Evolutionary conservation across 2,329 filamentous ascomycete genomes (phyloP).

Genomic region (Sporothrix brunneoviolacea): DNA sequence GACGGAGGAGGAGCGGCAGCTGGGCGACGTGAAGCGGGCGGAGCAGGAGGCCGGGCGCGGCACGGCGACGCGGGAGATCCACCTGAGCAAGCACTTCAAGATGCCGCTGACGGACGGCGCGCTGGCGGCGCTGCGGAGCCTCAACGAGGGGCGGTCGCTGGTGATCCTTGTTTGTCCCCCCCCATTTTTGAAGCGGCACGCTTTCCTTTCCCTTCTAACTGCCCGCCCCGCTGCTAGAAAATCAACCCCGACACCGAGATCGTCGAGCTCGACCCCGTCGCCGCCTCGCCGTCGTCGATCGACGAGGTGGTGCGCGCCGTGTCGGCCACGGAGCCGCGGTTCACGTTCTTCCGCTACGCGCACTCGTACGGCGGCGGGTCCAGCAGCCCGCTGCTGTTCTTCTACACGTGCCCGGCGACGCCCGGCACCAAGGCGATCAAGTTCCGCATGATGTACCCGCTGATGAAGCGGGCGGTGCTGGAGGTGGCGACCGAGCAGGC

Average conservation of each 20-base stretch:
- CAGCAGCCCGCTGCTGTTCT: slow-evolving; percentile 62
- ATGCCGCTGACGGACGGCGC: slow-evolving; percentile 59
- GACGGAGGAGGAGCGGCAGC: slow-evolving; percentile 68
- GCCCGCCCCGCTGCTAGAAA: slow-evolving; percentile 45
- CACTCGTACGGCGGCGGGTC: slow-evolving; percentile 48
- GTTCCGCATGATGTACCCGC: slow-evolving; percentile 77
- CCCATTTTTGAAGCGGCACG: no score
- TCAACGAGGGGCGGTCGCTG: slow-evolving; percentile 47
- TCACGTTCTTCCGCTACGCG: slow-evolving; percentile 67
- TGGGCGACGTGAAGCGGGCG: slow-evolving; percentile 66
- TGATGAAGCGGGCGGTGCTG: slow-evolving; percentile 62
- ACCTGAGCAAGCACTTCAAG: slow-evolving; percentile 49
- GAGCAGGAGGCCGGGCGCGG: slow-evolving; percentile 69
- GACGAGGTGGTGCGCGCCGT: slow-evolving; percentile 53
- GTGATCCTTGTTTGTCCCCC: slow-evolving; percentile 36
- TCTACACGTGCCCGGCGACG: slow-evolving; percentile 72
- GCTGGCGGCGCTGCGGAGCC: slow-evolving; percentile 52
- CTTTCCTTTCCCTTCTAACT: no score
- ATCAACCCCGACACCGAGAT: slow-evolving; percentile 66
- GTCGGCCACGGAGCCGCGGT: slow-evolving; percentile 62
- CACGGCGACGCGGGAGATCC: slow-evolving; percentile 53
- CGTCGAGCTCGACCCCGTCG: slow-evolving; percentile 52
- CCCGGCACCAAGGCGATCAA: slow-evolving; percentile 64
- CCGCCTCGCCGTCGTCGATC: slow-evolving; percentile 47
- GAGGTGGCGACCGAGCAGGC: slow-evolving; percentile 59